Percentiles rank a stretch among this genome's conserved stretches.
phyloP scores from a whole-genome alignment of 257 asterid genomes.

The Linderniella brevidens region DNA sequence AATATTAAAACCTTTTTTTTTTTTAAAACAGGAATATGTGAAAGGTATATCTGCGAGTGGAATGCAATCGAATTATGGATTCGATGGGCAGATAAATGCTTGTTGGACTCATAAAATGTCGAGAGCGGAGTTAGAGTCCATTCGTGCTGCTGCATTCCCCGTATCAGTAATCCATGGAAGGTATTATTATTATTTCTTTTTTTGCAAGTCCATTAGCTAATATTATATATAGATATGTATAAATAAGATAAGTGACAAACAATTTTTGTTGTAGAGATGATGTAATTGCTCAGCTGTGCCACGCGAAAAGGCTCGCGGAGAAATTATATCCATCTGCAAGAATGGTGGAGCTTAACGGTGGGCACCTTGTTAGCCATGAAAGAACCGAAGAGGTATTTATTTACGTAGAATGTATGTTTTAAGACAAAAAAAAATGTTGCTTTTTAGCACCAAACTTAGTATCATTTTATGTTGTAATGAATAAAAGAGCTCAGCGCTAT shows the following conservation, averaged over 20 bases:
- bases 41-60: constrained; percentile 74
- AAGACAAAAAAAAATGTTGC: too few species aligned
- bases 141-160: constrained; percentile 57
- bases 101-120: constrained; percentile 89
- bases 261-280: constrained; percentile 41
- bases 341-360: constrained; percentile 94
- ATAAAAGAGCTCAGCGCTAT: too few species aligned
- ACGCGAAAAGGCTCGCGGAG: constrained; percentile 73
- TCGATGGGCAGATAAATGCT: constrained; percentile 88
- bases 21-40: constrained; percentile 86
- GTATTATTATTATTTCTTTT: constrained; percentile 17
- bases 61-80: constrained; percentile 82
- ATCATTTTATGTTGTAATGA: too few species aligned
- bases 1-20: constrained; percentile 6
- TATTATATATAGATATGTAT: too few species aligned
- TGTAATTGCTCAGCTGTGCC: constrained; percentile 82
- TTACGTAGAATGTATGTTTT: not conserved
- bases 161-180: constrained; percentile 92
- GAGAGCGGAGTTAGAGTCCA: constrained; percentile 44
- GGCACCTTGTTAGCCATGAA: constrained; percentile 93
- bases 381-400: constrained; percentile 72
- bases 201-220: too few species aligned
- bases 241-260: constrained; percentile 10
- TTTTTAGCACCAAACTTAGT: too few species aligned
- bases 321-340: constrained; percentile 70